These are phyloP conservation scores for Komagataea norvegica DNA, from an alignment of 1,139 yeast species.

Conservation along the genomic window DNA sequence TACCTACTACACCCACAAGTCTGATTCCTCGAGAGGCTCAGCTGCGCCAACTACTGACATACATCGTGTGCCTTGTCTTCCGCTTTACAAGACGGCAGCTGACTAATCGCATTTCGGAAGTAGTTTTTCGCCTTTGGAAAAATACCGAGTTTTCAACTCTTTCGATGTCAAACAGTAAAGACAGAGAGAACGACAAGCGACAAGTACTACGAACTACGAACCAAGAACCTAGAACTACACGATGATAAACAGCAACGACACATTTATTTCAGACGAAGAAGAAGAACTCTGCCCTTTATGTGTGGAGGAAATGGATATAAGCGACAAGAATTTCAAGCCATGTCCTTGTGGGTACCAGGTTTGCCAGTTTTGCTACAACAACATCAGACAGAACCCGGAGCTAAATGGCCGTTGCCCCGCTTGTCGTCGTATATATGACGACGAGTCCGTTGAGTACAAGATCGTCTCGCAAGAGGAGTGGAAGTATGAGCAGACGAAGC, in stretches of 20 bases:
- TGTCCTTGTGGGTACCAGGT: constrained; percentile 99
- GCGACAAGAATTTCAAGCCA: constrained; percentile 94
- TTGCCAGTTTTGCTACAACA: constrained; percentile 97
- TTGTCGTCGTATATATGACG: constrained; percentile 91
- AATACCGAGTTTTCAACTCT: no score
- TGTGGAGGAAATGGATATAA: constrained; percentile 94
- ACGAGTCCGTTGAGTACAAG: constrained; percentile 85
- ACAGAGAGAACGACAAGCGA: no score
- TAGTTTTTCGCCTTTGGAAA: no score
- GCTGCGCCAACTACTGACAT: no score
- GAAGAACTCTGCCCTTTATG: constrained; percentile 88
- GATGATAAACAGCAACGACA: constrained; percentile 37
- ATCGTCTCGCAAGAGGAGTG: constrained; percentile 81
- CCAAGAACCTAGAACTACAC: not conserved
- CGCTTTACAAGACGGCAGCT: no score
- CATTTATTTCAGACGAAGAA: constrained; percentile 72
- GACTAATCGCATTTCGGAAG: no score
- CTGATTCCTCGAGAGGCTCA: no score
- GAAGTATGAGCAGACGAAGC: constrained; percentile 71
- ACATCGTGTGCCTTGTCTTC: no score
- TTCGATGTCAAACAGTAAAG: no score
- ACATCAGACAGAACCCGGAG: constrained; percentile 92
- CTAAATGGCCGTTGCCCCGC: constrained; percentile 97
- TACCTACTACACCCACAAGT: no score
- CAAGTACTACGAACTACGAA: no score